Percentiles rank a stretch among this genome's conserved stretches.
Evolutionary conservation across 441 rosid species (phyloP).

Genomic region (Iberis amara): DNA sequence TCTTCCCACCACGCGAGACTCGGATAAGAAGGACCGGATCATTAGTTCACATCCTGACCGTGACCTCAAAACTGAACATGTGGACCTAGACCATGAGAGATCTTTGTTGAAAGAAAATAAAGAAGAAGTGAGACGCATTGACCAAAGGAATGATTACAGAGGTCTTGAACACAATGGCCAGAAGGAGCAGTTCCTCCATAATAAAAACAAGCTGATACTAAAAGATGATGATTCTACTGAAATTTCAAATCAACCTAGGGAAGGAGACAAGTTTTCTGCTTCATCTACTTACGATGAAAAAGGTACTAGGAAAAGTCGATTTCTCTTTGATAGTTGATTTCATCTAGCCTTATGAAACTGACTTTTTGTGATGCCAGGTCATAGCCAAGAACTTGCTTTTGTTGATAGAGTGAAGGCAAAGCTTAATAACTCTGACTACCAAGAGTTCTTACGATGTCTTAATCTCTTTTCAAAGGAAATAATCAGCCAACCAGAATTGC

Average conservation of each 20-base stretch:
- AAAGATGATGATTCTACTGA: conserved; percentile 49
- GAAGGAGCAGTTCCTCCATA: conserved; percentile 56
- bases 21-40: conserved; percentile 74
- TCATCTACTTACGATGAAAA: conserved; percentile 65
- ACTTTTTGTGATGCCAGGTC: conserved; percentile 45
- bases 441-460: conserved; percentile 79
- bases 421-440: conserved; percentile 59
- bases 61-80: conserved; percentile 54
- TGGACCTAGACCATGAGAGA: conserved; percentile 57
- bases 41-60: conserved; percentile 45
- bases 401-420: conserved; percentile 82
- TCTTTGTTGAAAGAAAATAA: conserved; percentile 48
- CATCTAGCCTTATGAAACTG: conserved; percentile 17
- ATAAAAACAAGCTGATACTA: conserved; percentile 43
- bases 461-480: conserved; percentile 77
- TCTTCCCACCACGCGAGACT: conserved; percentile 47
- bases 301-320: conserved; percentile 55
- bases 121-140: conserved; percentile 67
- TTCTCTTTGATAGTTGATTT: not conserved
- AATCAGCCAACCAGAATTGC: conserved; percentile 69
- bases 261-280: conserved; percentile 47
- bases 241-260: conserved; percentile 54
- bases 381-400: conserved; percentile 67
- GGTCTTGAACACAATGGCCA: conserved; percentile 56
- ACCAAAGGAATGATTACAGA: conserved; percentile 61